These are phyloP conservation scores for Penicillium sp. DNA, from an alignment of 2,329 filamentous ascomycete genomes.

Conservation along the genomic window DNA sequence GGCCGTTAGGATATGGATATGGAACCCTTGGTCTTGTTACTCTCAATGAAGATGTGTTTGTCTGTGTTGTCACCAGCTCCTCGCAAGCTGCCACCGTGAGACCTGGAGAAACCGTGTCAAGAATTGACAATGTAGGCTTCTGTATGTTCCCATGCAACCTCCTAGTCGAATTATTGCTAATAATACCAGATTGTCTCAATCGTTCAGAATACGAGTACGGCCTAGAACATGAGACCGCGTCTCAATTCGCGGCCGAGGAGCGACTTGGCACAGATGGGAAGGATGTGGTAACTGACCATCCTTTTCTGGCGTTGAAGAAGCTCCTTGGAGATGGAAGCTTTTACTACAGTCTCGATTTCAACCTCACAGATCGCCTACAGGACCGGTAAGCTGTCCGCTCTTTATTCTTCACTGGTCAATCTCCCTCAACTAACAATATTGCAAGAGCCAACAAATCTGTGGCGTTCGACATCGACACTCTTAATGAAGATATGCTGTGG, in stretches of 20 bases:
- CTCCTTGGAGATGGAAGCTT: constrained; percentile 90
- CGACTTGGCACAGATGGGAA: constrained; percentile 56
- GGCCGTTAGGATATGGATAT: constrained; percentile 72
- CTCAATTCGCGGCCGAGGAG: constrained; percentile 55
- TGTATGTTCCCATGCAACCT: constrained; percentile 41
- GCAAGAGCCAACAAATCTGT: constrained; percentile 68
- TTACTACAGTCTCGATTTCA: constrained; percentile 98
- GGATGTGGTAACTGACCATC: constrained; percentile 75
- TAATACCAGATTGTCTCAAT: constrained; percentile 71
- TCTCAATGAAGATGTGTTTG: constrained; percentile 78
- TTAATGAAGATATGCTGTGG: constrained; percentile 92
- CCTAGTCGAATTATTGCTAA: not conserved
- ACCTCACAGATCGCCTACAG: constrained; percentile 88
- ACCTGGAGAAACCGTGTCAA: constrained; percentile 84
- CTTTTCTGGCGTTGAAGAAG: constrained; percentile 87
- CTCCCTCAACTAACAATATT: constrained; percentile 12
- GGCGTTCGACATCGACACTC: constrained; percentile 84
- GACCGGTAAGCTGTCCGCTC: constrained; percentile 60
- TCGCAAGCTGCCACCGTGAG: constrained; percentile 75
- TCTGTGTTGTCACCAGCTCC: constrained; percentile 82
- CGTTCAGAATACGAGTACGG: constrained; percentile 81
- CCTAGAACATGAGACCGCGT: constrained; percentile 54
- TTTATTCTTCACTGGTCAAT: not conserved
- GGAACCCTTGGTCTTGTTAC: constrained; percentile 88
- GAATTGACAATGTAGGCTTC: constrained; percentile 84